phyloP scores from a whole-genome alignment of 2,329 filamentous ascomycete species.

The Neofusicoccum sp. region DNA sequence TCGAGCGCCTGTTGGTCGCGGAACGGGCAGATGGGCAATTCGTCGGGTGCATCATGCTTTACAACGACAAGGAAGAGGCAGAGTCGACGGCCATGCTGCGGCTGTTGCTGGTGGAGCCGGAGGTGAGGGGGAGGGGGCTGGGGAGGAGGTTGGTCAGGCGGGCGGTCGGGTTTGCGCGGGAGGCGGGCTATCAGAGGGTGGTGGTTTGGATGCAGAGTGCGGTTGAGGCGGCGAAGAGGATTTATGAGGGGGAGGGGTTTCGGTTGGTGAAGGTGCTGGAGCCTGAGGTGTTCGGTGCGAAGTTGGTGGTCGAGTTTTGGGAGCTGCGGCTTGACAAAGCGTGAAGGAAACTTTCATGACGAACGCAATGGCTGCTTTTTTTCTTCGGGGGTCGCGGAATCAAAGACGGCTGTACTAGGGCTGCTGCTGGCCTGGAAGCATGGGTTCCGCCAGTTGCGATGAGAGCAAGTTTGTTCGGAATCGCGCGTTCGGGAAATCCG shows the following conservation, averaged over 20 bases:
- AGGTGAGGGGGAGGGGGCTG: not conserved
- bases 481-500: too few species aligned
- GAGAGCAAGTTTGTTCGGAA: too few species aligned
- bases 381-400: too few species aligned
- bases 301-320: not conserved
- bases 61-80: not conserved
- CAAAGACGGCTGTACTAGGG: too few species aligned
- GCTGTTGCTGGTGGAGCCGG: not conserved
- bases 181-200: not conserved
- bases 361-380: too few species aligned
- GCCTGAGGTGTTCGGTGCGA: not conserved
- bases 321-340: not conserved
- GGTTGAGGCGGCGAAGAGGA: not conserved
- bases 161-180: not conserved
- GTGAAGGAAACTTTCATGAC: not conserved
- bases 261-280: not conserved
- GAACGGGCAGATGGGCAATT: not conserved
- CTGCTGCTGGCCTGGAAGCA: too few species aligned
- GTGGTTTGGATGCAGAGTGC: not conserved
- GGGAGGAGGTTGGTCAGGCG: not conserved
- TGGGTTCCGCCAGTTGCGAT: too few species aligned
- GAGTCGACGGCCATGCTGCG: not conserved
- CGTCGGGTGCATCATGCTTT: constrained; percentile 1
- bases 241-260: not conserved
- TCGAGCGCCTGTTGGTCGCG: not conserved